Evolutionary conservation across 139 green algal genomes (phyloP).

Genomic region (Mesotaenium endlicherianum): DNA sequence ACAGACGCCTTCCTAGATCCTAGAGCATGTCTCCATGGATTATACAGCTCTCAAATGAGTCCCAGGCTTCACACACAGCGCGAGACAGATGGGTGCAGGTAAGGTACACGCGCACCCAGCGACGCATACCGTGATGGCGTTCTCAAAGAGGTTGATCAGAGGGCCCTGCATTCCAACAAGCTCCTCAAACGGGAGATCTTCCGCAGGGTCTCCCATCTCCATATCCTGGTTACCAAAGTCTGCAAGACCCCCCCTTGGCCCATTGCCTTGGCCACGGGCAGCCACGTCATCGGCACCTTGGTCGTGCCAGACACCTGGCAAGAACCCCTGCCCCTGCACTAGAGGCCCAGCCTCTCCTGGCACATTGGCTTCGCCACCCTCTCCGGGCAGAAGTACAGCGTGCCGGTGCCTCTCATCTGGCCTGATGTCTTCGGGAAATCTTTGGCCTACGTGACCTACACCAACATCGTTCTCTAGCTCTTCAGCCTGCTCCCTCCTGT

Average conservation of each 20-base stretch:
- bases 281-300: background rate
- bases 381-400: background rate
- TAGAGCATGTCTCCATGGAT: too few relatives aligned
- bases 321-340: background rate
- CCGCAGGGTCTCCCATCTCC: conserved; percentile 33
- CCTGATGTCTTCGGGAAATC: background rate
- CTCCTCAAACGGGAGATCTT: conserved; percentile 65
- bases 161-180: conserved; percentile 62
- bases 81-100: too few relatives aligned
- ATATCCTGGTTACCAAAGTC: background rate
- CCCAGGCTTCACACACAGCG: too few relatives aligned
- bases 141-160: conserved; percentile 53
- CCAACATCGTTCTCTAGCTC: background rate
- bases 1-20: too few relatives aligned
- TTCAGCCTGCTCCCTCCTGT: background rate
- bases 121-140: conserved; percentile 56
- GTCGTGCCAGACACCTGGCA: too few relatives aligned
- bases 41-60: too few relatives aligned
- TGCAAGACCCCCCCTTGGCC: too few relatives aligned
- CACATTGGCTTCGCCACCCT: too few relatives aligned
- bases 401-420: background rate
- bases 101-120: too few relatives aligned
- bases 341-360: background rate
- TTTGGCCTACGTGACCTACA: too few relatives aligned
- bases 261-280: background rate